Percentiles rank a stretch among this genome's conserved stretches.
Evolutionary conservation across 192 early-diverging fungal genomes (phyloP).

Genomic region (Linnemannia schmuckeri): DNA sequence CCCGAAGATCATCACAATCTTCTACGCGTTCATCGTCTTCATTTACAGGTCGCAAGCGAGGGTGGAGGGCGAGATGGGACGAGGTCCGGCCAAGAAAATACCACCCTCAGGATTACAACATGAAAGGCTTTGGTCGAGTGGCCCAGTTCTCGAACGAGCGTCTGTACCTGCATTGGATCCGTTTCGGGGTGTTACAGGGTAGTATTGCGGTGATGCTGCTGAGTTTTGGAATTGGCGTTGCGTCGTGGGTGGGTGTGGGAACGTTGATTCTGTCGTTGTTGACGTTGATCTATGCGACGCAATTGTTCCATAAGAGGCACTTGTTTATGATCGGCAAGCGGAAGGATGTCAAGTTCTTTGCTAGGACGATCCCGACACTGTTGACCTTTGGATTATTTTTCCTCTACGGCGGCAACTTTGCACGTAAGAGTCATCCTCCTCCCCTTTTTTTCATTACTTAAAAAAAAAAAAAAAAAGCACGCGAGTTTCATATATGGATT

Average conservation of each 20-base stretch:
- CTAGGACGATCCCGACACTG: conserved; percentile 26
- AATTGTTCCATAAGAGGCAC: conserved; percentile 47
- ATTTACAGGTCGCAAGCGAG: not conserved
- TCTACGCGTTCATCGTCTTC: not conserved
- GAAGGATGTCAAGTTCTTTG: conserved; percentile 39
- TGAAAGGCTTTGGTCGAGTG: conserved; percentile 8
- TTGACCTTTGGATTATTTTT: conserved; percentile 12
- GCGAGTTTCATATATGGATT: no score
- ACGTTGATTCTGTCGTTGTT: conserved; percentile 20
- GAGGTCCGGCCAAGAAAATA: not conserved
- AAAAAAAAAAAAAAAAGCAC: no score
- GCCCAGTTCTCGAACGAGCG: conserved; percentile 43
- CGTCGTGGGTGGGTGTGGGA: conserved; percentile 18
- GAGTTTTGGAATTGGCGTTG: conserved; percentile 25
- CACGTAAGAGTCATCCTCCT: conserved; percentile 14
- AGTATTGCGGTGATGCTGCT: conserved; percentile 26
- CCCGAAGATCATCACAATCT: not conserved
- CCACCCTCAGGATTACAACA: conserved; percentile 13
- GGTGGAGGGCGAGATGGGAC: not conserved
- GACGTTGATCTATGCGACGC: conserved; percentile 40
- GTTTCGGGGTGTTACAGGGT: conserved; percentile 33
- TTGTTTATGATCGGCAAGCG: conserved; percentile 26
- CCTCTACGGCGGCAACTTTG: conserved; percentile 29
- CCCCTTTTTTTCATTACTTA: not conserved
- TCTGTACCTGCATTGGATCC: conserved; percentile 49